Evolutionary conservation across 2,329 filamentous ascomycete species (phyloP).

Genomic region (Penicillium polonicum): DNA sequence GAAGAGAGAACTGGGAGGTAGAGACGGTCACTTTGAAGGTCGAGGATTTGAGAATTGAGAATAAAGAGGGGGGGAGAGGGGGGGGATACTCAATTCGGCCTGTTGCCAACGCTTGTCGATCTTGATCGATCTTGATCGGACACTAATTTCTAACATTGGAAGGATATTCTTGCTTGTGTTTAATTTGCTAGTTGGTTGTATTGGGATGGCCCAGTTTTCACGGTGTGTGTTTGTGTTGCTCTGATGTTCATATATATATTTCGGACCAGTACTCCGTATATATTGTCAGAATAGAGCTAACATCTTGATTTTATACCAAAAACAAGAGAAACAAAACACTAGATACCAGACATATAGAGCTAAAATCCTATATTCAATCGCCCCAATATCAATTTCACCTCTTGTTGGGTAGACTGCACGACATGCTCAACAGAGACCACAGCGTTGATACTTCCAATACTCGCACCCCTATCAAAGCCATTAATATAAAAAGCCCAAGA

Average conservation of each 20-base stretch:
- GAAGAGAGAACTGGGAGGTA: neutral
- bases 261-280: too few relatives aligned
- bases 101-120: neutral
- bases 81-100: neutral
- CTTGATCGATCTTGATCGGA: neutral
- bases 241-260: neutral
- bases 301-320: neutral
- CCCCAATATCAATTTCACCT: constrained; percentile 5
- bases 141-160: neutral
- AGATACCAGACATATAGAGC: neutral
- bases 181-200: neutral
- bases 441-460: constrained; percentile 19
- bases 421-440: constrained; percentile 15
- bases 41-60: neutral
- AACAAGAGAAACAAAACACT: neutral
- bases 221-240: neutral
- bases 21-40: neutral
- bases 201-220: neutral
- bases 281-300: too few relatives aligned
- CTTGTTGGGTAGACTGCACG: constrained; percentile 11
- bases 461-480: constrained; percentile 11
- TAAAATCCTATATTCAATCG: constrained; percentile 7
- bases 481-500: neutral
- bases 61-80: neutral
- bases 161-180: neutral